Evolutionary conservation across 1,139 yeast genomes (phyloP).

Genomic region (Nadsonia starkeyi-henricii): DNA sequence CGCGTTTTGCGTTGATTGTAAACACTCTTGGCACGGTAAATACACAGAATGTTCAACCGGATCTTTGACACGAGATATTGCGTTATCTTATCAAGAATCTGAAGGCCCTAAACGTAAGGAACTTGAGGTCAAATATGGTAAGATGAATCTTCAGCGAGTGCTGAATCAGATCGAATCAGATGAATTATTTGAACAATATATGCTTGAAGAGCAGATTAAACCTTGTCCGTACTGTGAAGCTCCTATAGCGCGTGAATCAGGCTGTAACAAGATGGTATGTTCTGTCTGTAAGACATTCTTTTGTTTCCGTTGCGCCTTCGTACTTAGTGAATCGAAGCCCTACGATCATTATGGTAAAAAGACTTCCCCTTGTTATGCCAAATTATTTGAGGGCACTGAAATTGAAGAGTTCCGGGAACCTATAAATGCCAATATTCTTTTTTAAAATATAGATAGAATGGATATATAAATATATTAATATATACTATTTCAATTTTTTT

Average conservation of each 20-base stretch:
- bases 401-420: conserved; percentile 21
- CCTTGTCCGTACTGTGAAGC: conserved; percentile 45
- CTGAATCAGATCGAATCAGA: conserved; percentile 38
- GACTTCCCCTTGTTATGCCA: conserved; percentile 34
- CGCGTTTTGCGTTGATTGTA: conserved; percentile 49
- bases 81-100: conserved; percentile 26
- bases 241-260: conserved; percentile 46
- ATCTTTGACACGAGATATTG: conserved; percentile 30
- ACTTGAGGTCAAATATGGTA: conserved; percentile 40
- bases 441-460: no score
- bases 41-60: conserved; percentile 33
- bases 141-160: conserved; percentile 29
- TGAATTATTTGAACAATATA: conserved; percentile 32
- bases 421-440: neutral
- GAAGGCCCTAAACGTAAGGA: conserved; percentile 22
- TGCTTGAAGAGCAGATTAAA: conserved; percentile 29
- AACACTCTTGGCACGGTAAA: conserved; percentile 55
- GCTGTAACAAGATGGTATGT: conserved; percentile 59
- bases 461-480: no score
- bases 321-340: conserved; percentile 30
- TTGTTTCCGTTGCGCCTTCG: conserved; percentile 43
- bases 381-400: conserved; percentile 39
- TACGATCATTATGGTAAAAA: conserved; percentile 40
- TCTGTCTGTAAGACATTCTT: conserved; percentile 35
- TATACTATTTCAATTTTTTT: no score